Evolutionary conservation across 441 rosid species (phyloP).

Genomic region (Rhodomyrtus psidioides): DNA sequence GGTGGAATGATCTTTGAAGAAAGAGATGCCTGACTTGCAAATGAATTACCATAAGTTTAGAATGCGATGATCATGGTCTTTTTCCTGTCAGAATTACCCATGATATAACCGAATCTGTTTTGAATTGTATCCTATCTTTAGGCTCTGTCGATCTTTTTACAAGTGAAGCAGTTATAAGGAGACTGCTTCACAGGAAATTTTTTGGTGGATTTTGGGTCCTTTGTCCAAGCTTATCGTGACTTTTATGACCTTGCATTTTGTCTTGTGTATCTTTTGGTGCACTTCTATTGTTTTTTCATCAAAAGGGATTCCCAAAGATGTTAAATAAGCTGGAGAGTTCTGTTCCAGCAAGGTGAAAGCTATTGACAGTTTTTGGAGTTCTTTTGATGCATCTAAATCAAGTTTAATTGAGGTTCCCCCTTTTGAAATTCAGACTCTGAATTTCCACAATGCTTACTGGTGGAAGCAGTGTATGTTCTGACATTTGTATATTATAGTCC

Average conservation of each 20-base stretch:
- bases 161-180: background rate
- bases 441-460: background rate
- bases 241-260: background rate
- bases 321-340: background rate
- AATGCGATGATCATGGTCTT: background rate
- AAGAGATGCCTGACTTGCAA: background rate
- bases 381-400: background rate
- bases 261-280: background rate
- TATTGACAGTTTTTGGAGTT: background rate
- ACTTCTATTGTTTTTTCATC: background rate
- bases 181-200: background rate
- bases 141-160: background rate
- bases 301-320: background rate
- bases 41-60: background rate
- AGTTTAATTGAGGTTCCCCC: background rate
- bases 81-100: background rate
- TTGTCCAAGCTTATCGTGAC: background rate
- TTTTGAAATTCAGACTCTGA: background rate
- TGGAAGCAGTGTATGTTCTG: background rate
- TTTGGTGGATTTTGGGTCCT: background rate
- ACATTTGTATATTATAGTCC: background rate
- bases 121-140: background rate
- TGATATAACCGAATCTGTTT: background rate
- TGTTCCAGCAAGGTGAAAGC: background rate
- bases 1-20: background rate